Conservation (phyloP, 2,329 filamentous ascomycete genomes). For the Colletotrichum sp. region DNA sequence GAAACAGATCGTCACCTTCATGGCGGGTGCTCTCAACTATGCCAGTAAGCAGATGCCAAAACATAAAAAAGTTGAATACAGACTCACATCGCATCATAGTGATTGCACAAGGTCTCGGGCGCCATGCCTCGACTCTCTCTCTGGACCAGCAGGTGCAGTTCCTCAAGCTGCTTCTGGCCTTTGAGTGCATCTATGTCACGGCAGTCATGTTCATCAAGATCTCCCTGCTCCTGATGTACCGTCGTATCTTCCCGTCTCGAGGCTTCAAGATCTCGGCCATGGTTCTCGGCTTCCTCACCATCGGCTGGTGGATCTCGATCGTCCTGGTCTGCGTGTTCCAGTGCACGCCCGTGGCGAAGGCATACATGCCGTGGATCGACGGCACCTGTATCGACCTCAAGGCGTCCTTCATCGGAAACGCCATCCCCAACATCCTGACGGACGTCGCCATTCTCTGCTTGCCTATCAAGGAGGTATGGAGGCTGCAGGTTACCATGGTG, state of each 20-base stretch:
- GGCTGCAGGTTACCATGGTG: slow-evolving; percentile 25
- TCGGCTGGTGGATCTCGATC: slow-evolving; percentile 15
- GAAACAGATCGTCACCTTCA: not conserved
- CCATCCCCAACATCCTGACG: slow-evolving; percentile 44
- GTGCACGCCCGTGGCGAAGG: slow-evolving; percentile 41
- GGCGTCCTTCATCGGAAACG: slow-evolving; percentile 46
- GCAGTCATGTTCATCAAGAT: slow-evolving; percentile 19
- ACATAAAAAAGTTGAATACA: not conserved
- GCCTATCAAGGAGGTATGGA: slow-evolving; percentile 30
- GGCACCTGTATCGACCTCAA: slow-evolving; percentile 44
- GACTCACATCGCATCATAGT: not conserved
- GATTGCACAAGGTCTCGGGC: slow-evolving; percentile 9
- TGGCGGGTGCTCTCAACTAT: slow-evolving; percentile 13
- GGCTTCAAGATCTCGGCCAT: slow-evolving; percentile 9
- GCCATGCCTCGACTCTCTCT: slow-evolving; percentile 8
- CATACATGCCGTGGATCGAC: slow-evolving; percentile 35
- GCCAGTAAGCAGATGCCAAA: slow-evolving; percentile 1
- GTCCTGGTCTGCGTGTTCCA: slow-evolving; percentile 39
- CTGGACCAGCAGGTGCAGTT: slow-evolving; percentile 1
- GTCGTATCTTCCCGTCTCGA: slow-evolving; percentile 14
- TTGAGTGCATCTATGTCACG: slow-evolving; percentile 13
- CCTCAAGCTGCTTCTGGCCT: slow-evolving; percentile 11
- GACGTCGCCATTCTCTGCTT: slow-evolving; percentile 38
- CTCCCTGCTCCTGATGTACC: slow-evolving; percentile 20
- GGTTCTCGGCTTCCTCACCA: slow-evolving; percentile 8